phyloP scores from a whole-genome alignment of 192 early-diverging fungal species.

The Coemansia guatemalensis region DNA sequence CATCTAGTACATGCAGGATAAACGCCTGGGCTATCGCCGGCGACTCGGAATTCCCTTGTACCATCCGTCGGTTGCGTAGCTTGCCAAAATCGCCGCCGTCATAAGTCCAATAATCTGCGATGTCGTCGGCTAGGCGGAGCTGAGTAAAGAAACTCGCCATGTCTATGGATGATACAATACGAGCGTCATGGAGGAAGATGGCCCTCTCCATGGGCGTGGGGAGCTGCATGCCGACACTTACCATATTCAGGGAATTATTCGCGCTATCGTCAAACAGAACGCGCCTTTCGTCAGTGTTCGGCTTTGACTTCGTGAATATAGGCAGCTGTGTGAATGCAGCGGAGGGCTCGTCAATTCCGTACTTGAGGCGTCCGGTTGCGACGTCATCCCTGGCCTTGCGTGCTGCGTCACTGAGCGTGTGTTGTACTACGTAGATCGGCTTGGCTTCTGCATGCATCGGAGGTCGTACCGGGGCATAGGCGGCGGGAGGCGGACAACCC shows the following conservation, averaged over 20 bases:
- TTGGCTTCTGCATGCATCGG: slow-evolving; percentile 9
- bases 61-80: slow-evolving; percentile 8
- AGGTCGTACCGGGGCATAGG: slow-evolving; percentile 11
- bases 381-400: background rate
- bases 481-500: slow-evolving; percentile 20
- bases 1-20: slow-evolving; percentile 7
- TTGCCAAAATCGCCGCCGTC: background rate
- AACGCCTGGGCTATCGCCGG: slow-evolving; percentile 23
- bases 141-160: too few species aligned
- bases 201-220: slow-evolving; percentile 4
- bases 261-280: too few species aligned
- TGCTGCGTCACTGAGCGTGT: slow-evolving; percentile 11
- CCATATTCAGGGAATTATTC: too few species aligned
- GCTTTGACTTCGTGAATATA: too few species aligned
- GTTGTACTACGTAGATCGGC: slow-evolving; percentile 9
- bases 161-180: background rate
- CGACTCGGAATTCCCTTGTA: slow-evolving; percentile 22
- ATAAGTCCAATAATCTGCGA: slow-evolving; percentile 13
- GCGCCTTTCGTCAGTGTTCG: too few species aligned
- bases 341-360: slow-evolving; percentile 23
- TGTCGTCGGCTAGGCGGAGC: background rate
- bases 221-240: too few species aligned
- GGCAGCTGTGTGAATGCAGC: slow-evolving; percentile 4
- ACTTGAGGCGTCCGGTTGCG: background rate
- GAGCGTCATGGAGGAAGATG: slow-evolving; percentile 5